Evolutionary conservation across 768 basidiomycete species (phyloP).

Genomic region (Phanerodontia chrysosporium): DNA sequence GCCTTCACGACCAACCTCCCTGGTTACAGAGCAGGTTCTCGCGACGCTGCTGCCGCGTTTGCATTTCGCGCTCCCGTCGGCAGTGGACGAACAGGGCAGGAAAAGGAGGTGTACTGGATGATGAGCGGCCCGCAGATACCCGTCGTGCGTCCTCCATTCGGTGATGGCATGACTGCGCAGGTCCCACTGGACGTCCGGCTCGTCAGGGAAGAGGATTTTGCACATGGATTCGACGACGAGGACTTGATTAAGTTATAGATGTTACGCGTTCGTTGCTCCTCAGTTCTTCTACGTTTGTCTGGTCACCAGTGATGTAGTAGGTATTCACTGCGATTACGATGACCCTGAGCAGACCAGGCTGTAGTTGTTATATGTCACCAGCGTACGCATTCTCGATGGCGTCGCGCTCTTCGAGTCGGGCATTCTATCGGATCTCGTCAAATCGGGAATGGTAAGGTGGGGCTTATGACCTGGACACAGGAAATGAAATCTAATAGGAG

Average conservation of each 20-base stretch:
- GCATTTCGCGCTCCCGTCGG: slow-evolving; percentile 31
- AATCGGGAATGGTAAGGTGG: too few relatives aligned
- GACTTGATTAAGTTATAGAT: neutral
- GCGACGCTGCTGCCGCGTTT: slow-evolving; percentile 30
- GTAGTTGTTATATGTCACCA: too few relatives aligned
- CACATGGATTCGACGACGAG: neutral
- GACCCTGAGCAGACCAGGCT: too few relatives aligned
- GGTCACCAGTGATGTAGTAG: too few relatives aligned
- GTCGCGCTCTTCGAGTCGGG: too few relatives aligned
- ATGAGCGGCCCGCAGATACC: slow-evolving; percentile 33
- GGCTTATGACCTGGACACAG: too few relatives aligned
- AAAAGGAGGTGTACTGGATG: slow-evolving; percentile 35
- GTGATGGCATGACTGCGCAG: slow-evolving; percentile 30
- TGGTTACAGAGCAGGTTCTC: slow-evolving; percentile 28
- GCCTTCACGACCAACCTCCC: neutral
- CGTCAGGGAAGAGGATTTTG: slow-evolving; percentile 27
- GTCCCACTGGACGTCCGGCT: slow-evolving; percentile 29
- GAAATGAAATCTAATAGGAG: too few relatives aligned
- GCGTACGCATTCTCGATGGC: too few relatives aligned
- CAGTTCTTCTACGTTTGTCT: too few relatives aligned
- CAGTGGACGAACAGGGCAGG: neutral
- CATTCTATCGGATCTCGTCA: too few relatives aligned
- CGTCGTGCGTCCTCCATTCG: slow-evolving; percentile 31
- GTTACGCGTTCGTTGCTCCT: neutral
- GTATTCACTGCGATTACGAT: too few relatives aligned